A percentile compares a stretch with the other conserved stretches of the same genome.
Conservation (phyloP, 2,329 filamentous ascomycete species). For the Trichothecium roseum region DNA sequence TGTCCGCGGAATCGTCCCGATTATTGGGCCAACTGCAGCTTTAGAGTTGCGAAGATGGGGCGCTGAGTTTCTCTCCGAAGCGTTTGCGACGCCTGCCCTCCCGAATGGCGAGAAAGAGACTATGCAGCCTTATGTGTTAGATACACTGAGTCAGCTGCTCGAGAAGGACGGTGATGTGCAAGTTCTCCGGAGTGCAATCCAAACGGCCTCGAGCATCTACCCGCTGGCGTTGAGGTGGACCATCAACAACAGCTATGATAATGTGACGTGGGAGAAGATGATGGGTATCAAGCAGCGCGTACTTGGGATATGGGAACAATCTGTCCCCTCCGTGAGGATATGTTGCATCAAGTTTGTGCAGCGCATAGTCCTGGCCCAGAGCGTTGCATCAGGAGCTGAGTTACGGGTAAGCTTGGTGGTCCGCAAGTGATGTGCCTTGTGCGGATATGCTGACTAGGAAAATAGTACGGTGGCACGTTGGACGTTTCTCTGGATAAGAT, state of each 20-base stretch:
- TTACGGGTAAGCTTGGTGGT: conserved; percentile 61
- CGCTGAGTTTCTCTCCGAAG: conserved; percentile 88
- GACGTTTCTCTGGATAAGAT: conserved; percentile 85
- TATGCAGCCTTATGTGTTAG: conserved; percentile 65
- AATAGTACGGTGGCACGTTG: conserved; percentile 34
- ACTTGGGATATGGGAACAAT: conserved; percentile 76
- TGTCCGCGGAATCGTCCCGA: conserved; percentile 84
- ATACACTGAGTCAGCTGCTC: conserved; percentile 61
- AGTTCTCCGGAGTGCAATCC: conserved; percentile 78
- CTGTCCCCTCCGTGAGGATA: conserved; percentile 66
- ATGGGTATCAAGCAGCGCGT: conserved; percentile 81
- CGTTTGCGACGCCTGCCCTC: conserved; percentile 85
- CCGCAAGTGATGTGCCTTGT: not conserved
- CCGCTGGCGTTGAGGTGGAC: conserved; percentile 86
- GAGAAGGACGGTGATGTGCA: conserved; percentile 66
- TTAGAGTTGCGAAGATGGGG: conserved; percentile 91
- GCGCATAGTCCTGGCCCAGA: conserved; percentile 85
- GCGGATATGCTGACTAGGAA: conserved; percentile 11
- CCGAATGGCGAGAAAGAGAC: conserved; percentile 69
- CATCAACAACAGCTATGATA: conserved; percentile 81
- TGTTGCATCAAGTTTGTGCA: conserved; percentile 98
- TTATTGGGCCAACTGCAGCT: conserved; percentile 65
- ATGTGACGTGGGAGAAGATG: conserved; percentile 78
- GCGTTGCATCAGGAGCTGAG: conserved; percentile 69
- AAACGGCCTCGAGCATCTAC: conserved; percentile 86